Percentiles rank a stretch among this genome's conserved stretches.
Conservation (phyloP, 495 filamentous ascomycete species). For the Talaromyces adpressus region DNA sequence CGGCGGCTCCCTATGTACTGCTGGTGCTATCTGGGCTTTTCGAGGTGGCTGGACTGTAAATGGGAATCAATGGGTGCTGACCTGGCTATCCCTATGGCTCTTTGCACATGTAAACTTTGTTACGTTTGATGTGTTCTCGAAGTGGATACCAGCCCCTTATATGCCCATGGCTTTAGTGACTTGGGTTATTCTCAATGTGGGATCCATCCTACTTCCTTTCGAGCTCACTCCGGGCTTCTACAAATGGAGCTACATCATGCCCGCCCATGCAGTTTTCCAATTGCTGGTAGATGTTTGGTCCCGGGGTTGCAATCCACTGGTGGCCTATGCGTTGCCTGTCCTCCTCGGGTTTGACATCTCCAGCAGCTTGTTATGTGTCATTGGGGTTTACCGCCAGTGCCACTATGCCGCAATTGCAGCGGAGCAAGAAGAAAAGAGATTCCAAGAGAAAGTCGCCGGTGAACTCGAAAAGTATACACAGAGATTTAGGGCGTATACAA, state of each 20-base stretch:
- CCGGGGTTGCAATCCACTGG: constrained; percentile 37
- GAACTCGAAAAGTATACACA: not conserved
- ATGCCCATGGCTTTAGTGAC: constrained; percentile 40
- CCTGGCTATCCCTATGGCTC: constrained; percentile 45
- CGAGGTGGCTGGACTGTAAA: constrained; percentile 37
- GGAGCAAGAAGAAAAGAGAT: not conserved
- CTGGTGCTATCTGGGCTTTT: constrained; percentile 47
- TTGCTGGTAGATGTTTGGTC: constrained; percentile 43
- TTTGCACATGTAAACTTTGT: constrained; percentile 45
- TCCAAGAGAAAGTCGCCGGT: not conserved
- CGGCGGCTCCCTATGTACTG: constrained; percentile 34
- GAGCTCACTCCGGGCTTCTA: constrained; percentile 41
- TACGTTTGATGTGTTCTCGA: constrained; percentile 37
- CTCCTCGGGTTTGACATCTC: constrained; percentile 30
- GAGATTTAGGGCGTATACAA: not conserved
- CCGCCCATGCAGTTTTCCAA: constrained; percentile 39
- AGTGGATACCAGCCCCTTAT: constrained; percentile 33
- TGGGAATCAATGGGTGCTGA: constrained; percentile 37
- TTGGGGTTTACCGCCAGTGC: not conserved
- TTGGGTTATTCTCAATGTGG: constrained; percentile 43
- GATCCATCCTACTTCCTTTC: constrained; percentile 40
- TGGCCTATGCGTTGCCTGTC: constrained; percentile 34
- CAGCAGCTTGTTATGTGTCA: not conserved
- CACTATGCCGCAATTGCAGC: not conserved
- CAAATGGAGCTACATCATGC: constrained; percentile 37